Percentiles rank a stretch among this genome's conserved stretches.
phyloP scores from a whole-genome alignment of 495 filamentous ascomycete genomes.

The Penicillium robsamsonii region DNA sequence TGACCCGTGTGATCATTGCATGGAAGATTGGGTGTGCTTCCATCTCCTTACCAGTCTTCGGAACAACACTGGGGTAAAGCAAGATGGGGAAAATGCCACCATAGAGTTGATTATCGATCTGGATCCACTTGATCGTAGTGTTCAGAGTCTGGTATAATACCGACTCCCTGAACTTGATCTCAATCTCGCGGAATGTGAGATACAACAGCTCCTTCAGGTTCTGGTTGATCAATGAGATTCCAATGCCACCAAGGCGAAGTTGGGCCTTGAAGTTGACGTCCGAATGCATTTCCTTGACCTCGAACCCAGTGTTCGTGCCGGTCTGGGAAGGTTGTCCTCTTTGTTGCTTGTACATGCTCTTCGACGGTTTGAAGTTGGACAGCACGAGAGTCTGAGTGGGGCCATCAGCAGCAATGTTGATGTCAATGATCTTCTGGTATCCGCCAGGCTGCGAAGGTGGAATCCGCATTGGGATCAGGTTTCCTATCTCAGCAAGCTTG shows the following conservation, averaged over 20 bases:
- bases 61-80: slow-evolving; percentile 96
- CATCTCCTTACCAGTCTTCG: slow-evolving; percentile 95
- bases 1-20: slow-evolving; percentile 85
- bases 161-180: slow-evolving; percentile 90
- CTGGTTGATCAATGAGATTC: slow-evolving; percentile 88
- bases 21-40: slow-evolving; percentile 95
- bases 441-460: slow-evolving; percentile 55
- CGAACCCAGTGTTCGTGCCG: slow-evolving; percentile 70
- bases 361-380: slow-evolving; percentile 91
- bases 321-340: slow-evolving; percentile 53
- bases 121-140: slow-evolving; percentile 93
- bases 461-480: slow-evolving; percentile 84
- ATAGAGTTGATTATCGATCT: slow-evolving; percentile 98
- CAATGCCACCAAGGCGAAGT: slow-evolving; percentile 83
- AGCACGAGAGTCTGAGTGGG: slow-evolving; percentile 91
- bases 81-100: slow-evolving; percentile 98
- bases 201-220: slow-evolving; percentile 92
- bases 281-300: slow-evolving; percentile 87
- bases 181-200: slow-evolving; percentile 87
- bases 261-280: slow-evolving; percentile 85
- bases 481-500: slow-evolving; percentile 94
- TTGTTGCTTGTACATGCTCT: slow-evolving; percentile 91
- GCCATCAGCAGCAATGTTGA: slow-evolving; percentile 91
- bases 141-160: slow-evolving; percentile 85
- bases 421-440: slow-evolving; percentile 81